Conservation (phyloP, 768 basidiomycete genomes). For the Xanthoconium stramineum region DNA sequence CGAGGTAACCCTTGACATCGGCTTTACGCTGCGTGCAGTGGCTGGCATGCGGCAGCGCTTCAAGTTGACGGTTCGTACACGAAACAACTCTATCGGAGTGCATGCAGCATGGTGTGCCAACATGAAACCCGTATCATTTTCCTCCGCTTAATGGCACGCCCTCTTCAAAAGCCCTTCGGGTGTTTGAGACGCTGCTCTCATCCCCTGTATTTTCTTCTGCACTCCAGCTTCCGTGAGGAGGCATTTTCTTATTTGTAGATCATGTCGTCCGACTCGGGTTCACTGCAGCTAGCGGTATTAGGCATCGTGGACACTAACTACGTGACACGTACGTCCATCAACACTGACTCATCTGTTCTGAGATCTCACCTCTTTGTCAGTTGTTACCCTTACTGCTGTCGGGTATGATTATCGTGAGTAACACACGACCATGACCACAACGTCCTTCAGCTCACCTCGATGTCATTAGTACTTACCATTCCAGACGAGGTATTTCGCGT, state of each 20-base stretch:
- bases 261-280: not conserved
- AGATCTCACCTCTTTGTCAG: not conserved
- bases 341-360: not conserved
- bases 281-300: not conserved
- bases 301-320: constrained; percentile 1
- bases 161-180: no score
- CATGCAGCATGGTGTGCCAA: not conserved
- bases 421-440: no score
- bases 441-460: not conserved
- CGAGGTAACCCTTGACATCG: no score
- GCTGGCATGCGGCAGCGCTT: no score
- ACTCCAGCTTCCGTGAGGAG: no score
- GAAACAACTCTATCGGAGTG: no score
- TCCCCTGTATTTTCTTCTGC: not conserved
- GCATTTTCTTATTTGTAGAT: no score
- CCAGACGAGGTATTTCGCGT: constrained; percentile 1
- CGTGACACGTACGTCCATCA: not conserved
- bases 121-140: no score
- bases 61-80: no score
- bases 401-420: constrained; percentile 8
- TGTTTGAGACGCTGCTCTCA: no score
- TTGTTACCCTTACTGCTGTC: not conserved
- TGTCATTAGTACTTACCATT: constrained; percentile 5
- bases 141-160: no score
- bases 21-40: no score